These are phyloP conservation scores for Russula brevipes DNA, from an alignment of 768 basidiomycete species.

Conservation along the genomic window DNA sequence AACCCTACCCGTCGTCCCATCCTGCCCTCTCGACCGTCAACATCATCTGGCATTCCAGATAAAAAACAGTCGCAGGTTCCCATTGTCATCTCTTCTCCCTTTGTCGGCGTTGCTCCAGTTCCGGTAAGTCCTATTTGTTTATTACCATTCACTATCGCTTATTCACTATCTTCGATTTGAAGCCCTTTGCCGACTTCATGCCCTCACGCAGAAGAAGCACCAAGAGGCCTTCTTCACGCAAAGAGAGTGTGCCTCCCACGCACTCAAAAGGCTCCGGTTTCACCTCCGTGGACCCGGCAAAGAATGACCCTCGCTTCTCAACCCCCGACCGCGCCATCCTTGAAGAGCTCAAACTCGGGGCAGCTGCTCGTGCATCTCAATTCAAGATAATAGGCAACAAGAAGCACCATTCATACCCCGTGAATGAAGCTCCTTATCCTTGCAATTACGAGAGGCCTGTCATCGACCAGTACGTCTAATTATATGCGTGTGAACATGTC, in stretches of 20 bases:
- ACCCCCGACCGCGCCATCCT: conserved; percentile 59
- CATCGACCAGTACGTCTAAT: conserved; percentile 58
- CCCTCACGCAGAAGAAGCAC: conserved; percentile 18
- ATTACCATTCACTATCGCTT: not conserved
- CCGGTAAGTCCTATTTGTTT: conserved; percentile 7
- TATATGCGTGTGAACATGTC: not conserved
- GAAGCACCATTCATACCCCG: conserved; percentile 51
- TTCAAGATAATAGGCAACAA: conserved; percentile 48
- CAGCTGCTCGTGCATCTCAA: conserved; percentile 50
- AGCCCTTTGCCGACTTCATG: conserved; percentile 24
- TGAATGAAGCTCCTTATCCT: conserved; percentile 60
- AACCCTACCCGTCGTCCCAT: not conserved
- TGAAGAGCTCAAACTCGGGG: conserved; percentile 48
- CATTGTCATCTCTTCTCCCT: conserved; percentile 9
- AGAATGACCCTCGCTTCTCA: conserved; percentile 40
- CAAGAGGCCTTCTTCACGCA: conserved; percentile 14
- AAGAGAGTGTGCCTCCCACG: conserved; percentile 3
- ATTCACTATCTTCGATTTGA: not conserved
- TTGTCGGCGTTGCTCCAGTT: conserved; percentile 7
- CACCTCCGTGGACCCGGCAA: not conserved
- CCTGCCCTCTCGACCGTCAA: conserved; percentile 11
- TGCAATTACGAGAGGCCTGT: conserved; percentile 58
- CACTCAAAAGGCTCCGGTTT: not conserved
- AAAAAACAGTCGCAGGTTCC: not conserved
- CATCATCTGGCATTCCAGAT: conserved; percentile 15